These are phyloP conservation scores for Scutellaria baicalensis DNA, from an alignment of 257 asterid species.

Conservation along the genomic window DNA sequence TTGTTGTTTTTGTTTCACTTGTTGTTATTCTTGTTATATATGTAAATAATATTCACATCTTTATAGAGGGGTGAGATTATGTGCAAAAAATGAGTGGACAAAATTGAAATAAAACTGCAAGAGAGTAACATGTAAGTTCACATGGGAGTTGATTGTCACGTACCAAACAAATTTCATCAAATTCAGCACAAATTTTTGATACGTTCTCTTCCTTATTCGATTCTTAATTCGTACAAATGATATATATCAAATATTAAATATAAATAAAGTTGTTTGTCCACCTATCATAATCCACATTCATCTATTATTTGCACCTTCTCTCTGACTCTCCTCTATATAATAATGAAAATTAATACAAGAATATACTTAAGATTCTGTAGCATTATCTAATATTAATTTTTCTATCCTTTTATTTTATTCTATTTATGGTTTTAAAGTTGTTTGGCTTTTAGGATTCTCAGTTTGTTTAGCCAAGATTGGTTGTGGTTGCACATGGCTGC, in stretches of 20 bases:
- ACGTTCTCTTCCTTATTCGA: neutral
- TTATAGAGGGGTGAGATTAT: neutral
- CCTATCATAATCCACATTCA: neutral
- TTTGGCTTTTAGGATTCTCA: neutral
- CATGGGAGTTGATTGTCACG: slow-evolving; percentile 2
- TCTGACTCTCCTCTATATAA: neutral
- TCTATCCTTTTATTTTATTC: neutral
- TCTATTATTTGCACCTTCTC: neutral
- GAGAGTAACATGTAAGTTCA: neutral
- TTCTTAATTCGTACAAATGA: neutral
- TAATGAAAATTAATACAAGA: neutral
- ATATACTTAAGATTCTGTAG: neutral
- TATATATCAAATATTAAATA: neutral
- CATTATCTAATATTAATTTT: neutral
- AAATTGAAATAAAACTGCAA: neutral
- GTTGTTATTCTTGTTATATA: no score
- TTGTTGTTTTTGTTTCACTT: no score
- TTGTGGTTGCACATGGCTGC: neutral
- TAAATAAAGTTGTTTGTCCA: neutral
- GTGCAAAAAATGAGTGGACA: neutral
- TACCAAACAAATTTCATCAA: neutral
- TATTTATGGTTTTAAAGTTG: neutral
- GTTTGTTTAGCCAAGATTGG: neutral
- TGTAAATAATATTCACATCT: no score
- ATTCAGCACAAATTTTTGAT: neutral